Evolutionary conservation across 2,329 filamentous ascomycete species (phyloP).

Genomic region (Calonectria pteridis): DNA sequence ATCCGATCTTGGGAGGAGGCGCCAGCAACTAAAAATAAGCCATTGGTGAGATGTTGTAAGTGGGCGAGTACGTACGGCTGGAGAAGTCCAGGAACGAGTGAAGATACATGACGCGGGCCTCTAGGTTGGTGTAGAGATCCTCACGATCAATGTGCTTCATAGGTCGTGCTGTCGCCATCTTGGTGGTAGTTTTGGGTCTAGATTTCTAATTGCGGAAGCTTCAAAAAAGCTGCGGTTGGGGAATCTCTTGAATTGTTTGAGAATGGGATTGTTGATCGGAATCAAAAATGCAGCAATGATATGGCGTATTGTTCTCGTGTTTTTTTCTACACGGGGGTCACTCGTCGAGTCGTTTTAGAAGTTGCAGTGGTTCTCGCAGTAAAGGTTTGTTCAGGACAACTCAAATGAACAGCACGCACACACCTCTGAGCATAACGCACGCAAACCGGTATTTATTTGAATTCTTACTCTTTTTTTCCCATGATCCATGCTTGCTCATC

Average conservation of each 20-base stretch:
- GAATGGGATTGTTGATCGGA: background rate
- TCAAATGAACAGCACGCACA: constrained; percentile 20
- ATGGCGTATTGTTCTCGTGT: constrained; percentile 22
- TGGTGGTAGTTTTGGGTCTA: constrained; percentile 16
- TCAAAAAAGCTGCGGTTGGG: background rate
- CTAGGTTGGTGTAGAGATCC: constrained; percentile 78
- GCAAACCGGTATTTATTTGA: constrained; percentile 42
- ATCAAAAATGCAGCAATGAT: background rate
- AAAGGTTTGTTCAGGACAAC: constrained; percentile 3
- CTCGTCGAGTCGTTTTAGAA: background rate
- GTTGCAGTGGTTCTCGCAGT: background rate
- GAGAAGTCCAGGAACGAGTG: constrained; percentile 83
- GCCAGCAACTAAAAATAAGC: background rate
- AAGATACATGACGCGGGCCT: constrained; percentile 77
- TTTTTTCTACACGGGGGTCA: constrained; percentile 11
- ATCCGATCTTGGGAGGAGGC: background rate
- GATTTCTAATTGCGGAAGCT: background rate
- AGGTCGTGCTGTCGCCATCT: constrained; percentile 48
- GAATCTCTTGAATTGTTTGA: background rate
- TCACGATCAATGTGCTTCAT: constrained; percentile 76
- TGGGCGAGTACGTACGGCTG: constrained; percentile 63
- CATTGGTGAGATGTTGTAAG: background rate
- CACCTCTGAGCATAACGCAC: constrained; percentile 13
- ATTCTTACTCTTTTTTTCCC: constrained; percentile 25
- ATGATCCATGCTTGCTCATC: constrained; percentile 11